Evolutionary conservation across 768 basidiomycete genomes (phyloP).

Genomic region (Mycena rosella): DNA sequence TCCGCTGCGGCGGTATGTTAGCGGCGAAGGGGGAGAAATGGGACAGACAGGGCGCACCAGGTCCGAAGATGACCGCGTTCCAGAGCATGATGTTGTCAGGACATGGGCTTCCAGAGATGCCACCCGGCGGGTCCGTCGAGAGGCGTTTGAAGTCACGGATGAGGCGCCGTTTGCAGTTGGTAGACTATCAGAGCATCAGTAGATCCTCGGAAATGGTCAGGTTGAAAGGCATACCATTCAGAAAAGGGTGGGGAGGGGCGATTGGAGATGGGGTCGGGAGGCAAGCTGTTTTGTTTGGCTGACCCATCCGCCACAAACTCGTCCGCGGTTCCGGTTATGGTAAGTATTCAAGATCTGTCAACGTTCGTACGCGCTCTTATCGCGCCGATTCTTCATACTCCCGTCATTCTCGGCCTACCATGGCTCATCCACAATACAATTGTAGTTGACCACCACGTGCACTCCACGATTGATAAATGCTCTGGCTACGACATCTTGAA

Average conservation of each 20-base stretch:
- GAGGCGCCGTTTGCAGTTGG: slow-evolving; percentile 93
- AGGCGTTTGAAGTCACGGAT: slow-evolving; percentile 98
- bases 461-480: no score
- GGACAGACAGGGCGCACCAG: slow-evolving; percentile 68
- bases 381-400: no score
- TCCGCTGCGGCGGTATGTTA: slow-evolving; percentile 72
- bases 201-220: background rate
- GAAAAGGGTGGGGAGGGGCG: slow-evolving; percentile 3
- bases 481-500: no score
- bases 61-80: slow-evolving; percentile 99
- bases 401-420: no score
- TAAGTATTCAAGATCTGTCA: no score
- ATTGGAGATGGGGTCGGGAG: slow-evolving; percentile 2
- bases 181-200: slow-evolving; percentile 71
- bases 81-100: slow-evolving; percentile 99
- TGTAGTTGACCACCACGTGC: no score
- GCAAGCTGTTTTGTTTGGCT: slow-evolving; percentile 24
- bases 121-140: slow-evolving; percentile 94
- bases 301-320: background rate
- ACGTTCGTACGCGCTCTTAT: no score
- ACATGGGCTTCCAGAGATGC: slow-evolving; percentile 96
- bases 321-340: background rate
- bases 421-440: no score
- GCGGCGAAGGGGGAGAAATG: background rate
- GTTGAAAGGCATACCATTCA: background rate